phyloP scores from a whole-genome alignment of 257 asterid species.

The Nicotiana benthamiana region DNA sequence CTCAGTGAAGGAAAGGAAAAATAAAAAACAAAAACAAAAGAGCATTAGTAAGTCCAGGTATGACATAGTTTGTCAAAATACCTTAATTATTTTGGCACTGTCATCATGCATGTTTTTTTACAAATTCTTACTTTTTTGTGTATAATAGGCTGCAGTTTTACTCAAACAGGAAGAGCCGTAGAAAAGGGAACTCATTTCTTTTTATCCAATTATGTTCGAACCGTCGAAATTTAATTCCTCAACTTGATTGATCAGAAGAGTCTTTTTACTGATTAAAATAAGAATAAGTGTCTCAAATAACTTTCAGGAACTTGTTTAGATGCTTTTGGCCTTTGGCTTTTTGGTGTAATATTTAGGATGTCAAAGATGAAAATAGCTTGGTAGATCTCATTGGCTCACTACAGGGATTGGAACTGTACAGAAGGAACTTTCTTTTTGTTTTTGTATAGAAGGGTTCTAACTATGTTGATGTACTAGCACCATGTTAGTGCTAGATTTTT shows the following conservation, averaged over 20 bases:
- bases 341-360: too few species aligned
- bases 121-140: background rate
- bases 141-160: background rate
- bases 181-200: background rate
- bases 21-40: too few species aligned
- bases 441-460: too few species aligned
- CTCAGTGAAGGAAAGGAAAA: too few species aligned
- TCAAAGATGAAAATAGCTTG: too few species aligned
- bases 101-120: background rate
- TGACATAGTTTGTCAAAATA: background rate
- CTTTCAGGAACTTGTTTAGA: background rate
- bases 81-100: background rate
- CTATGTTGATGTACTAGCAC: too few species aligned
- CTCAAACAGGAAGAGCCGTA: background rate
- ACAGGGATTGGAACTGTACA: too few species aligned
- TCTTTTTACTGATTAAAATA: background rate
- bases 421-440: too few species aligned
- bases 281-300: background rate
- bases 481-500: too few species aligned
- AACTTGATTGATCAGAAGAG: background rate
- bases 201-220: background rate
- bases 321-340: too few species aligned
- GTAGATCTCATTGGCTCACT: too few species aligned
- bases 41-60: too few species aligned
- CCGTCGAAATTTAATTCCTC: background rate